phyloP scores from a whole-genome alignment of 345 rosid species.

The Eucalyptus pauciflora region DNA sequence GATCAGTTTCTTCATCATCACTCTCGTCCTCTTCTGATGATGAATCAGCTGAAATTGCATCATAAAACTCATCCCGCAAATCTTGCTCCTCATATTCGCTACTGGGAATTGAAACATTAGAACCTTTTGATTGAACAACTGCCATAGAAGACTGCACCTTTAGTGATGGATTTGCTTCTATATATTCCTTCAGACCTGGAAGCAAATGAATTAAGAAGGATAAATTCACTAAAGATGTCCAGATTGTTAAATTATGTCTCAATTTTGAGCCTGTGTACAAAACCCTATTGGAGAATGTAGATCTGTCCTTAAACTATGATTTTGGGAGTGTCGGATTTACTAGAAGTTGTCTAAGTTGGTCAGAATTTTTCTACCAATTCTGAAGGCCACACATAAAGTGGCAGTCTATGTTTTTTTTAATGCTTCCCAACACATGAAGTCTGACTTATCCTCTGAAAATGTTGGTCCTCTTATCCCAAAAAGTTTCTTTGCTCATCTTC shows the following conservation, averaged over 20 bases:
- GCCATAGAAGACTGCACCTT: constrained; percentile 38
- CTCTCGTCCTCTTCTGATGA: constrained; percentile 77
- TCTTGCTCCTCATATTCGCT: constrained; percentile 55
- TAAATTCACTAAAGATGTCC: background rate
- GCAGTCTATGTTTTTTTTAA: background rate
- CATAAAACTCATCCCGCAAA: constrained; percentile 78
- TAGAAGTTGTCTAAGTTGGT: background rate
- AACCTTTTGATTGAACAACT: constrained; percentile 42
- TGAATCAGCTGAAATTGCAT: constrained; percentile 59
- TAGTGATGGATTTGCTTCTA: constrained; percentile 84
- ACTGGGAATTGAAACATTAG: constrained; percentile 24
- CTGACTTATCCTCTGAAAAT: background rate
- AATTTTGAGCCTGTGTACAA: background rate
- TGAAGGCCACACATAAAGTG: background rate
- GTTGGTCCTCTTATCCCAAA: background rate
- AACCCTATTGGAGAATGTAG: background rate
- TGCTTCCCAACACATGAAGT: background rate
- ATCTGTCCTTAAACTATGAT: background rate
- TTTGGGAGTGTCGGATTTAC: background rate
- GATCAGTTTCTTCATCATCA: constrained; percentile 8
- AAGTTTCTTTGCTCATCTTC: background rate
- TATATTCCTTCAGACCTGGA: constrained; percentile 87
- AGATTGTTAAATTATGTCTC: background rate
- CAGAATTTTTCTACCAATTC: background rate
- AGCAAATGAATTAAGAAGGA: constrained; percentile 1